Evolutionary conservation across 805 yeast genomes (phyloP).

Genomic region (Monosporozyma siamensis): DNA sequence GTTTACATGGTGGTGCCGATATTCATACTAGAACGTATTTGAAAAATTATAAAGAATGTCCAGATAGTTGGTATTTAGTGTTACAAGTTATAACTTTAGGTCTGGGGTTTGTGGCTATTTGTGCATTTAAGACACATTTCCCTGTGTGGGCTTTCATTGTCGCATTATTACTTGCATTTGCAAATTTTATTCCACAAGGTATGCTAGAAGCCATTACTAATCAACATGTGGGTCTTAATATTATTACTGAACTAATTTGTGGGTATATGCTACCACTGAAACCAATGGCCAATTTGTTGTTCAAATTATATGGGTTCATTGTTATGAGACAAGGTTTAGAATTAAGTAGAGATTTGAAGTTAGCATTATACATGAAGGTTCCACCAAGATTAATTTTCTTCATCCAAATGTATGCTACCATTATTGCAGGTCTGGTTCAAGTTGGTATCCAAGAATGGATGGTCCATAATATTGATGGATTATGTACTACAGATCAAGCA

Average conservation of each 20-base stretch:
- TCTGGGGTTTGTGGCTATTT: slow-evolving; percentile 28
- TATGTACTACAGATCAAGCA: slow-evolving; percentile 34
- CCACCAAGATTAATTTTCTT: slow-evolving; percentile 49
- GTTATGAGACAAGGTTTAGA: slow-evolving; percentile 47
- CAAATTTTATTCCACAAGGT: slow-evolving; percentile 50
- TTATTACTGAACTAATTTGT: slow-evolving; percentile 48
- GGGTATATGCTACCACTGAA: slow-evolving; percentile 50
- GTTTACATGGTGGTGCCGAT: slow-evolving; percentile 36
- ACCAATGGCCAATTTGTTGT: slow-evolving; percentile 46
- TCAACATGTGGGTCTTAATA: slow-evolving; percentile 45
- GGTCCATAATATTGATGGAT: slow-evolving; percentile 31
- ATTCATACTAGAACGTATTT: slow-evolving; percentile 42
- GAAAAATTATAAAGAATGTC: slow-evolving; percentile 54
- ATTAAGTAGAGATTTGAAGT: slow-evolving; percentile 42
- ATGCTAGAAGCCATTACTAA: slow-evolving; percentile 52
- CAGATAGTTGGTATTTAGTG: slow-evolving; percentile 58
- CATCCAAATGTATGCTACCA: slow-evolving; percentile 34
- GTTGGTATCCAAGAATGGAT: slow-evolving; percentile 36
- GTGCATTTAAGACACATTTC: slow-evolving; percentile 39
- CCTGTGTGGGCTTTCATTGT: slow-evolving; percentile 59
- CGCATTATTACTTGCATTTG: slow-evolving; percentile 42
- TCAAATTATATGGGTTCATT: slow-evolving; percentile 46
- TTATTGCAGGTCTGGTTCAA: slow-evolving; percentile 32
- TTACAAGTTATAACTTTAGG: slow-evolving; percentile 23
- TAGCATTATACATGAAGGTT: slow-evolving; percentile 49